Conservation (phyloP, 768 basidiomycete genomes). For the Punctularia strigosozonata region DNA sequence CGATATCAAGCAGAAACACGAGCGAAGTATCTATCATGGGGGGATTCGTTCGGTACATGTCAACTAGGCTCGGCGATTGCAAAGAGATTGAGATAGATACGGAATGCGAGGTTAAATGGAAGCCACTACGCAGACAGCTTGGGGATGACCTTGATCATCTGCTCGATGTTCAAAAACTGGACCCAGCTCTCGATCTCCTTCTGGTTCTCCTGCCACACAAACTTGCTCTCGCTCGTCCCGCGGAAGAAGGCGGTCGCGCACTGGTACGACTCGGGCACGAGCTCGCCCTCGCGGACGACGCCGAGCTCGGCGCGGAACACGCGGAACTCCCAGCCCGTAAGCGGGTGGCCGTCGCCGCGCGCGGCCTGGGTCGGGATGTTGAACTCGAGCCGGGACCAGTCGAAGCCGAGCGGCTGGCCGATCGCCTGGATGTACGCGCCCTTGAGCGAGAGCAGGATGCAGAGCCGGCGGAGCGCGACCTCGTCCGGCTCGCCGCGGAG, state of each 20-base stretch:
- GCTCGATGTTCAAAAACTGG: conserved; percentile 75
- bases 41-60: too few species aligned
- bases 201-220: conserved; percentile 58
- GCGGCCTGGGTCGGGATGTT: conserved; percentile 54
- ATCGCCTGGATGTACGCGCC: conserved; percentile 77
- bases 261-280: conserved; percentile 60
- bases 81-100: not conserved
- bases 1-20: too few species aligned
- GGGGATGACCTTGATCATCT: conserved; percentile 68
- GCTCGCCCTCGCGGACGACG: conserved; percentile 41
- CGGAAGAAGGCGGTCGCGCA: conserved; percentile 73
- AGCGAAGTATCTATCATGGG: too few species aligned
- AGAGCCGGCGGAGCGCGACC: conserved; percentile 58
- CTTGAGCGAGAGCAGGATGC: conserved; percentile 70
- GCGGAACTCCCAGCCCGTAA: conserved; percentile 81
- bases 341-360: conserved; percentile 52
- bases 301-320: conserved; percentile 66
- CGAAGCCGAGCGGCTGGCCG: conserved; percentile 71
- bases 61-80: not conserved
- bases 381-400: conserved; percentile 74
- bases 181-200: conserved; percentile 71
- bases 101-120: too few species aligned
- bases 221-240: conserved; percentile 49
- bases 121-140: conserved; percentile 53
- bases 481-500: conserved; percentile 46